Evolutionary conservation across 2,329 filamentous ascomycete genomes (phyloP).

Genomic region (Cladosporium velox): DNA sequence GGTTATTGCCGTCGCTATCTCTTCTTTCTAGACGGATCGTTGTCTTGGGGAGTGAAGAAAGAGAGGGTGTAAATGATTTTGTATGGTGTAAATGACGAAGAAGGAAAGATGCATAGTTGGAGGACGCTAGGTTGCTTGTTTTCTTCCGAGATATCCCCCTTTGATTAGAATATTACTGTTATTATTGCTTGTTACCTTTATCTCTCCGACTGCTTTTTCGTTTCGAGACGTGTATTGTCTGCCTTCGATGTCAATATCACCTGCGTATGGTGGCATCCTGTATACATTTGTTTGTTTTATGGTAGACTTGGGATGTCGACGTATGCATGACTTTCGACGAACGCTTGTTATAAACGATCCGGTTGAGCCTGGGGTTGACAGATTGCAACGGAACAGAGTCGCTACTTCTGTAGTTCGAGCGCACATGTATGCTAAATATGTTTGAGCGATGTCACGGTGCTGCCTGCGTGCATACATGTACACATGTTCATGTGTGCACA

Average conservation of each 20-base stretch:
- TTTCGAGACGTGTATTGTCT: too few species aligned
- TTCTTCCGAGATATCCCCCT: neutral
- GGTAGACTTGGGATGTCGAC: neutral
- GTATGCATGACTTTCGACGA: neutral
- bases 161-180: neutral
- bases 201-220: too few species aligned
- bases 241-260: neutral
- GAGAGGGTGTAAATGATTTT: neutral
- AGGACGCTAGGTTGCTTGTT: neutral
- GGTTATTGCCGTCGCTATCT: conserved; percentile 81
- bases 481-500: too few species aligned
- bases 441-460: too few species aligned
- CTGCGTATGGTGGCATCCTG: neutral
- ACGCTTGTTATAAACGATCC: neutral
- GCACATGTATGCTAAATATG: too few species aligned
- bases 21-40: conserved; percentile 22
- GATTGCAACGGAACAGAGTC: too few species aligned
- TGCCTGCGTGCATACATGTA: too few species aligned
- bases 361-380: too few species aligned
- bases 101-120: neutral
- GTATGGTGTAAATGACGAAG: neutral
- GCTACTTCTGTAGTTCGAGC: too few species aligned
- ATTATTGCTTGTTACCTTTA: neutral
- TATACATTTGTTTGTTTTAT: neutral
- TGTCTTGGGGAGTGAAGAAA: neutral